Evolutionary conservation across 1,284 basidiomycete genomes (phyloP), one percentile per base, ranked within the genome.

Genomic region (Melampsora abietis-canadensis): DNA sequence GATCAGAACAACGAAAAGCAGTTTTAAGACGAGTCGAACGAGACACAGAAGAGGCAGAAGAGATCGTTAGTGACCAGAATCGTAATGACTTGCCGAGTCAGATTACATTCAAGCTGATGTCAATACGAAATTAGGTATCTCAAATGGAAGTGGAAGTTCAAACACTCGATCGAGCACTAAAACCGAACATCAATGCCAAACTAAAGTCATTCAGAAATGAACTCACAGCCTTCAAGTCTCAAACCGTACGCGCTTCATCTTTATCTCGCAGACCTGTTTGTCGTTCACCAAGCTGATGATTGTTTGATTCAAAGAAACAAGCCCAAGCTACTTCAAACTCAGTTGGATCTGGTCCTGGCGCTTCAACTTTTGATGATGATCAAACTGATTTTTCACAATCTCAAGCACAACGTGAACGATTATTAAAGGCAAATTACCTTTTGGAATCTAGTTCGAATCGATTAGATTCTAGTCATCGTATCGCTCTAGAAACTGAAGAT

Each of bases 71-170:
- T 80, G 17, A 21, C 34, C 30, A 37, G 7, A 30, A n/a, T 15
- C 8, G 51, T 2, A 19, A 21, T n/a, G 10, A 15, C 8, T 15
- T 4, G 24, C 4, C 12, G 31, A 48, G 14, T 57, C 48, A 1
- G 30, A 46, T n/a, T 5, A 69, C 24, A 8, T 27, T 14, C 4
- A 12, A 7, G 37, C 37, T 44, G 14, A 44, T 44, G 14, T 44
- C 1, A 12, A 44, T 2, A 44, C 1, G 40, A 15, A 44, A 19
- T 19, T 59, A 95, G 93, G 87, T 96, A 78, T 92, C 92, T 46
- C 96, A 99, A 87, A 98, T 99, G 95, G 94, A 98, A 83, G 91
- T 98, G 77, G 96, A 99, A 84, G 89, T 96, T n/a, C 93, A 94
- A 80, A 90, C 91, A 14, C 94, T 98, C 82, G 94, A 94, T 0